Base-by-base conservation (phyloP, 352 stramenopile species). In the Pythium insidiosum region DNA sequence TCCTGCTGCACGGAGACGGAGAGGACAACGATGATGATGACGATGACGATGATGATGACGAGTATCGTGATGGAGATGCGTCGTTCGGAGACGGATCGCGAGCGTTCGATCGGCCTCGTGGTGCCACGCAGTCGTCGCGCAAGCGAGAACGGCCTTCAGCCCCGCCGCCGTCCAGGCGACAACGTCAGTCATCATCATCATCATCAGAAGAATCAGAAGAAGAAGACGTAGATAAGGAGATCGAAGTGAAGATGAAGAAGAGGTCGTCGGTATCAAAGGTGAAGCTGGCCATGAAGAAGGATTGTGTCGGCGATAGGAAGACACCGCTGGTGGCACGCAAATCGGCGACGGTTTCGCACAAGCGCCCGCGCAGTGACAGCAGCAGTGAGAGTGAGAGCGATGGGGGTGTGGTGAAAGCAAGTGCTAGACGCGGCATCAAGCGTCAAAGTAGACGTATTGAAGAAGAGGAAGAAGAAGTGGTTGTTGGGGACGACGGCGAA, bases 31-130 rank as follows among this genome's bases (percentile, higher is more conserved):
- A 47, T n/a, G 38, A 48, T 15, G 44, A 42, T 30, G 43, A 47
- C 30, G 37, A 31, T 18, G 20, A 2, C 20, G 51, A 44, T n/a
- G 33, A 53, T 3, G 51, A 59, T 31, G 51, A 59, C 51, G 43
- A 59, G 23, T 59, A 59, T 30, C 43, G 53, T 7, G 51, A 53
- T 29, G 31, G 38, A 18, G 51, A 59, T 26, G 51, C 36, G 4
- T 59, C 51, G 5, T 59, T 46, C 21, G 42, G 51, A 31, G 44
- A 51, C 21, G 43, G 38, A 4, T 31, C 51, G 18, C 38, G 42
- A 5, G 43, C 51, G 44, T 59, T 59, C 41, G 51, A 29, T 7
- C 51, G 22, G 6, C 53, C 51, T 36, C 50, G 50, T 3, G 5
- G 23, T 36, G 30, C 2, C n/a, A 31, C 18, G 13, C 40, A 36